Base-by-base conservation (phyloP, 2,329 filamentous ascomycete species). In the Gaeumannomyces sp. region DNA sequence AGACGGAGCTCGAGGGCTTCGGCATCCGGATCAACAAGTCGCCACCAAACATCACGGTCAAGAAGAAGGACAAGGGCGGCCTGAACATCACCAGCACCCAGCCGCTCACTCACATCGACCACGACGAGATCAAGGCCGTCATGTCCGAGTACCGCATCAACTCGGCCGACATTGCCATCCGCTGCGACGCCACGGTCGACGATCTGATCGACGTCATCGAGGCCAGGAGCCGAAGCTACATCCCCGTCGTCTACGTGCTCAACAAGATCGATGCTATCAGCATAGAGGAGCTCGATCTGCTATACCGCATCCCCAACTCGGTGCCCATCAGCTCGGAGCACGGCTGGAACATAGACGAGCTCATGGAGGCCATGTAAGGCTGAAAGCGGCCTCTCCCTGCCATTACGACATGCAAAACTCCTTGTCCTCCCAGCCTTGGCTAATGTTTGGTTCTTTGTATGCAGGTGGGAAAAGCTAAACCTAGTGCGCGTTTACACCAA, bases 251-350 rank as follows among this genome's bases (percentile, higher is more conserved):
- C 64, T 99, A 99, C 79, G 95, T 96, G 58, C 84, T 99, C 72
- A 99, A 99, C 85, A 99, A 99, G 83, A 99, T 99, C 71, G 95
- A 99, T 78, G 88, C 93, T 64, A 98, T 99, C 76, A 94, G 92
- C 63, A 98, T 99, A 71, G 94, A 99, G 78, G 95, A 99, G 78
- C 84, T 99, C 67, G 95, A 99, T 78, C 81, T 99, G 67, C 83
- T 99, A 33, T 98, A 99, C 79, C 89, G 94, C 58, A 99, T 99
- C 70, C 95, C 95, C 61, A 96, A 98, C 75, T 93, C 95, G 19
- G 95, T 95, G 66, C 95, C 95, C 33, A 98, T 99, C 79, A 97
- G 93, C 75, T 95, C 94, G 38, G 95, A 99, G 79, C 90, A 94
- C 74, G 95, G 95, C 65, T 99, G 95, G 95, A 99, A 99, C 77